phyloP scores from a whole-genome alignment of 208 protist species.

The Leishmania turanica region DNA sequence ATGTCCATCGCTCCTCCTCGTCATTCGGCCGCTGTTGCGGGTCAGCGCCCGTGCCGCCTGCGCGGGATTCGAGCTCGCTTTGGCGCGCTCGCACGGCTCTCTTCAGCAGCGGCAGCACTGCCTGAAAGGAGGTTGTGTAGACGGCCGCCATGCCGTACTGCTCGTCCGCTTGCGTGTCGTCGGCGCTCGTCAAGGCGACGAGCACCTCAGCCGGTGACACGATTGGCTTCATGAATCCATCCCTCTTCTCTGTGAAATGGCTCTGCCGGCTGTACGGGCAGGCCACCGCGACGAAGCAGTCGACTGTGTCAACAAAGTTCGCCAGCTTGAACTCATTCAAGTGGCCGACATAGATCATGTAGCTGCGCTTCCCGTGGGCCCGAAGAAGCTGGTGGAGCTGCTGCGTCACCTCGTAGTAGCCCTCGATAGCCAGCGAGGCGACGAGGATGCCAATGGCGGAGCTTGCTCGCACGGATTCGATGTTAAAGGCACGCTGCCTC shows the following conservation, averaged over 20 bases:
- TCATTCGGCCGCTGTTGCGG: neutral
- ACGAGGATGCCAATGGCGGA: slow-evolving; percentile 89
- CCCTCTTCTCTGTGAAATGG: slow-evolving; percentile 73
- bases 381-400: slow-evolving; percentile 74
- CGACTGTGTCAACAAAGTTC: slow-evolving; percentile 91
- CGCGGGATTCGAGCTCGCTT: neutral
- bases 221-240: slow-evolving; percentile 86
- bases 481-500: slow-evolving; percentile 78
- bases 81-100: slow-evolving; percentile 10
- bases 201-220: slow-evolving; percentile 90
- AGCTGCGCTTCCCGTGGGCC: slow-evolving; percentile 68
- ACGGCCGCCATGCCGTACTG: slow-evolving; percentile 60
- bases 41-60: slow-evolving; percentile 4
- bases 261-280: slow-evolving; percentile 84
- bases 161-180: slow-evolving; percentile 24
- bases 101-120: slow-evolving; percentile 36
- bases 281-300: slow-evolving; percentile 86
- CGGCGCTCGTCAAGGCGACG: slow-evolving; percentile 56
- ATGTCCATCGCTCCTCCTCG: slow-evolving; percentile 18
- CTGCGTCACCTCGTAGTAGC: slow-evolving; percentile 83
- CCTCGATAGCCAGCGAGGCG: slow-evolving; percentile 73
- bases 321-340: slow-evolving; percentile 93
- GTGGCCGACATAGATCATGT: slow-evolving; percentile 92
- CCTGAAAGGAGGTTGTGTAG: slow-evolving; percentile 70
- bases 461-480: slow-evolving; percentile 78